A percentile compares a stretch with the other conserved stretches of the same genome.
phyloP scores from a whole-genome alignment of 2,329 filamentous ascomycete genomes.

The Dothiorella sarmentorum region DNA sequence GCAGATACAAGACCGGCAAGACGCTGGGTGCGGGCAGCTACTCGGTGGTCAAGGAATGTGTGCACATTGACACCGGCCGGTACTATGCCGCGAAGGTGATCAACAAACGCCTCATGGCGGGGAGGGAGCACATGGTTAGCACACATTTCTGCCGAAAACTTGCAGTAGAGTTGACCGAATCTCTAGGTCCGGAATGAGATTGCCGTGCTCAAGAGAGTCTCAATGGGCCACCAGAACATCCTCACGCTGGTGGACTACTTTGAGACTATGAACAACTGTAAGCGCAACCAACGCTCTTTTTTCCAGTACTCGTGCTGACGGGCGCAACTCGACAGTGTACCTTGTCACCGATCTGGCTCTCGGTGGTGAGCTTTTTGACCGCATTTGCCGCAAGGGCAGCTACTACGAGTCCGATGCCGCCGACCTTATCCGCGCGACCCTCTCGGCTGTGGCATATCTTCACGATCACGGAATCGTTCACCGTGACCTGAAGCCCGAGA shows the following conservation, averaged over 20 bases:
- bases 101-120: slow-evolving; percentile 97
- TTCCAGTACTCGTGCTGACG: not conserved
- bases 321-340: slow-evolving; percentile 60
- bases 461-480: slow-evolving; percentile 99
- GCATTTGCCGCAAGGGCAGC: slow-evolving; percentile 96
- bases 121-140: slow-evolving; percentile 91
- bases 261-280: slow-evolving; percentile 97
- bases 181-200: slow-evolving; percentile 91
- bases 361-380: slow-evolving; percentile 94
- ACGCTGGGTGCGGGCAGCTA: slow-evolving; percentile 95
- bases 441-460: slow-evolving; percentile 96
- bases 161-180: not conserved
- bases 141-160: not conserved
- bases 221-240: slow-evolving; percentile 98
- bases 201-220: slow-evolving; percentile 94
- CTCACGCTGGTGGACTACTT: slow-evolving; percentile 98
- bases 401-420: slow-evolving; percentile 98
- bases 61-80: slow-evolving; percentile 94
- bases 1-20: slow-evolving; percentile 98
- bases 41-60: slow-evolving; percentile 97
- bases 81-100: slow-evolving; percentile 99
- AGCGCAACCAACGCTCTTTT: slow-evolving; percentile 24
- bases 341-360: slow-evolving; percentile 95
- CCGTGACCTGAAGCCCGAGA: slow-evolving; percentile 95
- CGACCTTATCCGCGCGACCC: slow-evolving; percentile 87